A percentile compares a stretch with the other conserved stretches of the same genome.
These are phyloP conservation scores for Cenchrus purpureus DNA, from an alignment of 176 grass and related monocot genomes.

Conservation along the genomic window DNA sequence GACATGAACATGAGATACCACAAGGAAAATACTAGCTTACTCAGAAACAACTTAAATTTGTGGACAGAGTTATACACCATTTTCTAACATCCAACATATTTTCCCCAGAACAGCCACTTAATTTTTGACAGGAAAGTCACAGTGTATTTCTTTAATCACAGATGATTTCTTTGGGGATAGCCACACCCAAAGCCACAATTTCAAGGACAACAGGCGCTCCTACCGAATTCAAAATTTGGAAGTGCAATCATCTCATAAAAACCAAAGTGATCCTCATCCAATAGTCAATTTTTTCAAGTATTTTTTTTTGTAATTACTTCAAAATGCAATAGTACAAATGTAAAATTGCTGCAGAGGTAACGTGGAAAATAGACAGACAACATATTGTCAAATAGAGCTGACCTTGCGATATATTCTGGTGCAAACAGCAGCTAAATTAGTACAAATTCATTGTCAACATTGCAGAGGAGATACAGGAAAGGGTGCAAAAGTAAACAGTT, in stretches of 20 bases:
- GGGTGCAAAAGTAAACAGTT: conserved; percentile 11
- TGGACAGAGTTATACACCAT: not conserved
- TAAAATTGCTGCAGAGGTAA: conserved; percentile 1
- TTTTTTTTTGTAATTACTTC: not conserved
- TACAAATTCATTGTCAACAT: conserved; percentile 29
- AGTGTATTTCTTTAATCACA: not conserved
- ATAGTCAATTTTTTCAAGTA: not conserved
- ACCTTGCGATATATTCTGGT: conserved; percentile 36
- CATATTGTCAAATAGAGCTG: conserved; percentile 39
- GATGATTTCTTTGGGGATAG: conserved; percentile 21
- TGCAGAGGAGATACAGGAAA: conserved; percentile 5
- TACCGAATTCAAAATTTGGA: not conserved
- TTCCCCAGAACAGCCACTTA: not conserved
- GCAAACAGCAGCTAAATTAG: conserved; percentile 44
- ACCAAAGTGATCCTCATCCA: not conserved
- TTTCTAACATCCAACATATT: not conserved
- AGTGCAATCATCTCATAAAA: conserved; percentile 9
- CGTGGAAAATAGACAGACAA: not conserved
- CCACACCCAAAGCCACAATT: conserved; percentile 3
- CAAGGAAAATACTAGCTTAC: not conserved
- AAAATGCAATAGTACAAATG: conserved; percentile 16
- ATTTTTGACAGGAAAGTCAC: not conserved
- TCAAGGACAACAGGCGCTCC: not conserved
- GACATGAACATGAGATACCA: conserved; percentile 14
- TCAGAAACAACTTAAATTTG: not conserved